Base-by-base conservation (phyloP, 352 stramenopile genomes). In the Phytophthora boehmeriae region DNA sequence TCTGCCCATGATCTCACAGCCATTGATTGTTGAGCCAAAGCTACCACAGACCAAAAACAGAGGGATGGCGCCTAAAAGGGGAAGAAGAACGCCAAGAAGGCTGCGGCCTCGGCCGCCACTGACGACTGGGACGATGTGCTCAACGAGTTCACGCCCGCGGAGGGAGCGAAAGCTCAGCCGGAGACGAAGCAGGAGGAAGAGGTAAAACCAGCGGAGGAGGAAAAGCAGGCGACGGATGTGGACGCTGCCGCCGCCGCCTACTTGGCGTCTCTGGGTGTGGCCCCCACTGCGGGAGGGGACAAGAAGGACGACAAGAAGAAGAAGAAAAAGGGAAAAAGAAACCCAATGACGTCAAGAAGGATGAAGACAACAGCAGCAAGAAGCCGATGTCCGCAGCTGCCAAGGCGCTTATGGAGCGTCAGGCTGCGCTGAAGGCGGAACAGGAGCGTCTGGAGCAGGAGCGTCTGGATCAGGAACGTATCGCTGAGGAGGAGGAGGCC, bases 51-150 rank as follows among this genome's bases (percentile, higher is more conserved):
- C 9, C 20, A 2, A 22, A 28, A 35, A 36, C 16, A n/a, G n/a
- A n/a, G n/a, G n/a, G n/a, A 95, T 95, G 86, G 68, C 80, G 61
- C 86, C 86, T 49, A 93, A 93, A 69, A 95, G 92, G 59, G 77
- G 51, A 83, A 82, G 65, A 93, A 93, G 73, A 79, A 69, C 35
- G 69, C 68, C 60, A 92, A 90, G 70, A 88, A 89, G 68, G 50
- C 53, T 36, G 39, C 61, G 10, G 57, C 54, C 9, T 53, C 77
- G n/a, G 53, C 64, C 22, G 64, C 60, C 16, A 71, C 60, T 5
- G 83, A 90, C 49, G 83, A 95, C 43, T 79, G 76, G 56, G 85
- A 92, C 39, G 83, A 92, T 50, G 45, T 93, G 27, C 51, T 93
- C 53, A 92, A 83, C 59, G 83, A 92, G 73, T 91, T 92, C 52